Evolutionary conservation across 768 basidiomycete species (phyloP), one percentile per base, ranked within the genome.

Genomic region (Panellus pusillus): DNA sequence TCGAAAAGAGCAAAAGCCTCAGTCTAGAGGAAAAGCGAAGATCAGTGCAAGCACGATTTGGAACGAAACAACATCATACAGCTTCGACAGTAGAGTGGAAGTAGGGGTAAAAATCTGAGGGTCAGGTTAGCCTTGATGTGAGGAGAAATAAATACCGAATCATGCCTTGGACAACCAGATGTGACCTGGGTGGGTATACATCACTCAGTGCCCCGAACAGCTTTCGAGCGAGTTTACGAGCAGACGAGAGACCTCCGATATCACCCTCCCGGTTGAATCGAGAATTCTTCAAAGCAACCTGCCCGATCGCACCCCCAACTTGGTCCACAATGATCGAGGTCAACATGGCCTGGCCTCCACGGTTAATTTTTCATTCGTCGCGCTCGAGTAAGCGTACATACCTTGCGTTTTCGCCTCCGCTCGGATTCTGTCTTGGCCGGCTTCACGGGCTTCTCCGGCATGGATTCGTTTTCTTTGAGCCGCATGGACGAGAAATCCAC

Each of bases 51-150:
- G 29, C 31, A 44, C 18, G 17, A 28, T 41, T 35, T 35, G 31
- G 20, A 24, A 18, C 27, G 6, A 42, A 45, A 29, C 40, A 41
- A 35, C 50, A 42, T 71, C 79, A 65, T 59, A 87, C 86, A 29
- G 89, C 89, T 62, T 91, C 89, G n/a, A 79, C 72, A 28, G 81
- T 80, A 0, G 81, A 78, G 37, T 75, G 78, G 68, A 91, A 91
- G 65, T 90, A 91, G 0, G 89, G 89, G 62, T 81, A 74, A 64
- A 91, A 91, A 63, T 91, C 89, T 89, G 8, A 27, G 45, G 28
- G 24, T 47, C n/a, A 55, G 45, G 6, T 50, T 20, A 51, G 31
- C 36, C 9, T 24, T n/a, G 9, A 12, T 24, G 44, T 31, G 39
- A 14, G 17, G 53, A 32, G 36, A 14, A 29, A 18, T 41, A 35